phyloP scores from a whole-genome alignment of 306 rosid genomes.

The Datisca glomerata region DNA sequence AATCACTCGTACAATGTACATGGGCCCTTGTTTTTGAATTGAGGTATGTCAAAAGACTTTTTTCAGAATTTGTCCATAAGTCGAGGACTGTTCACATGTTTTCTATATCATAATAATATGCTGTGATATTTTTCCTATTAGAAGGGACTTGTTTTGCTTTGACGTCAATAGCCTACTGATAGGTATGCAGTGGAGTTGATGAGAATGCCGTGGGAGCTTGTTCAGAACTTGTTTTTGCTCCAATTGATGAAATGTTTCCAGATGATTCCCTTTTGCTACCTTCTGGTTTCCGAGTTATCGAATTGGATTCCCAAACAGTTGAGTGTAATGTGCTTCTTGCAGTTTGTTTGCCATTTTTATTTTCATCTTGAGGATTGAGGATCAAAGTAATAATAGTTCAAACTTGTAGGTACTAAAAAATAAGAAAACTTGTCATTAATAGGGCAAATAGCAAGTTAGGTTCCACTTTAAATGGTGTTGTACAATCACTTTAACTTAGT shows the following conservation, averaged over 20 bases:
- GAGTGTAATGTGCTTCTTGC: slow-evolving; percentile 21
- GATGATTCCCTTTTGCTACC: slow-evolving; percentile 84
- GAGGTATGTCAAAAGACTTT: no score
- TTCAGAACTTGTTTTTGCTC: slow-evolving; percentile 82
- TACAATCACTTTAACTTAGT: no score
- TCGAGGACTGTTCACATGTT: no score
- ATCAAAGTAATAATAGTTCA: no score
- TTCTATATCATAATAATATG: no score
- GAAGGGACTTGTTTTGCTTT: not conserved
- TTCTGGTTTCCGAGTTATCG: slow-evolving; percentile 91
- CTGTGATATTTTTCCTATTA: slow-evolving; percentile 5
- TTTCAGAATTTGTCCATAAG: no score
- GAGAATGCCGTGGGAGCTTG: slow-evolving; percentile 76
- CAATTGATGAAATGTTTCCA: slow-evolving; percentile 85
- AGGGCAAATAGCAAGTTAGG: no score
- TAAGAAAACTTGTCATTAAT: no score
- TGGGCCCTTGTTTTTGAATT: no score
- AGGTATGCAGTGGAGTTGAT: slow-evolving; percentile 76
- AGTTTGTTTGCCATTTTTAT: not conserved
- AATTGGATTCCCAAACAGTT: slow-evolving; percentile 90
- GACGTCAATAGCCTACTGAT: slow-evolving; percentile 5
- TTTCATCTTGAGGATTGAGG: not conserved
- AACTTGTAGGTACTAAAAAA: no score
- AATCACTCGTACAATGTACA: no score
- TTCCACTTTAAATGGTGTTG: no score